These are phyloP conservation scores for Microdochium paspali DNA, from an alignment of 2,329 filamentous ascomycete genomes.

Conservation along the genomic window DNA sequence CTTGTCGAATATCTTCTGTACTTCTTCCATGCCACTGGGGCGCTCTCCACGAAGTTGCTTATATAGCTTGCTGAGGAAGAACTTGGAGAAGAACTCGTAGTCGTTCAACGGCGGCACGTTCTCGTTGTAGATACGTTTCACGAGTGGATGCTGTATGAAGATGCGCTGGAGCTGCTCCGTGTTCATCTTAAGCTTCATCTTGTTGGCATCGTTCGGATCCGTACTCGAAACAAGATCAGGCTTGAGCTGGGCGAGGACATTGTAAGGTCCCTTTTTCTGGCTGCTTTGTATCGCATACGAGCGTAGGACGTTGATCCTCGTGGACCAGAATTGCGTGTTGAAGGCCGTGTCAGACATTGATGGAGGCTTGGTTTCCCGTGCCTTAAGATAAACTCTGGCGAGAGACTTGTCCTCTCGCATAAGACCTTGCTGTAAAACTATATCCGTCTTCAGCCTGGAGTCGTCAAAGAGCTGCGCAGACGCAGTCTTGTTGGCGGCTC, in stretches of 20 bases:
- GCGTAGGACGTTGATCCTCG: slow-evolving; percentile 73
- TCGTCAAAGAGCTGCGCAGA: slow-evolving; percentile 72
- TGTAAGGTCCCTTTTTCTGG: slow-evolving; percentile 84
- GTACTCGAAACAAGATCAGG: slow-evolving; percentile 51
- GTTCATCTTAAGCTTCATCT: slow-evolving; percentile 72
- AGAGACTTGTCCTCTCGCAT: slow-evolving; percentile 71
- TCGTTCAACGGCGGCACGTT: slow-evolving; percentile 77
- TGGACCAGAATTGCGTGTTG: slow-evolving; percentile 90
- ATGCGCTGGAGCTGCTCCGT: slow-evolving; percentile 91
- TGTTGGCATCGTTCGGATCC: slow-evolving; percentile 33
- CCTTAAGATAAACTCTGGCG: slow-evolving; percentile 79
- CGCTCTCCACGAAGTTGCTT: slow-evolving; percentile 90
- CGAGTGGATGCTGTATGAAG: slow-evolving; percentile 83
- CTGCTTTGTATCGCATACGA: slow-evolving; percentile 82
- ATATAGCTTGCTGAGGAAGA: slow-evolving; percentile 83
- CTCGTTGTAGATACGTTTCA: slow-evolving; percentile 86
- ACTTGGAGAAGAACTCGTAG: slow-evolving; percentile 82
- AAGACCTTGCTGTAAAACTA: slow-evolving; percentile 77
- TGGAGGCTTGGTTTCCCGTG: slow-evolving; percentile 72
- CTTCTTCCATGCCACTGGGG: slow-evolving; percentile 65
- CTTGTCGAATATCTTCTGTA: slow-evolving; percentile 74
- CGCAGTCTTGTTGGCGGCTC: slow-evolving; percentile 48
- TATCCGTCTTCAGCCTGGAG: slow-evolving; percentile 64
- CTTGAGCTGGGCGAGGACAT: slow-evolving; percentile 85
- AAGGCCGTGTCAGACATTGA: slow-evolving; percentile 74